A percentile compares a stretch with the other conserved stretches of the same genome.
These are phyloP conservation scores for Quercus tomentella DNA, from an alignment of 331 rosid species.

Conservation along the genomic window DNA sequence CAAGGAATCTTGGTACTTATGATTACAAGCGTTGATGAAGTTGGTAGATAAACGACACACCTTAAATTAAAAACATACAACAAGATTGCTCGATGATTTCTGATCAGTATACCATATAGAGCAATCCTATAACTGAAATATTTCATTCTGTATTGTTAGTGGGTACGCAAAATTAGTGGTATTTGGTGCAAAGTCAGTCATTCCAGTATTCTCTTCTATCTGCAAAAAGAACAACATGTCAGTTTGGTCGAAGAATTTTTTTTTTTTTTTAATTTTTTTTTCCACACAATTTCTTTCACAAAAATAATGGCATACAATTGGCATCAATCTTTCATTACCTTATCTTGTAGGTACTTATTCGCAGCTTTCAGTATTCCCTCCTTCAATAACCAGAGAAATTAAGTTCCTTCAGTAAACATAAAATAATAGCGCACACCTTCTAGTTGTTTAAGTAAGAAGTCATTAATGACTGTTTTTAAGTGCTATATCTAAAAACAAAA, in stretches of 20 bases:
- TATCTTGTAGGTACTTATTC: slow-evolving; percentile 66
- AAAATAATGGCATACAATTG: background rate
- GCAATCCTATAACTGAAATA: slow-evolving; percentile 39
- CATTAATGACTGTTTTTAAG: too few species aligned
- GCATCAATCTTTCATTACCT: slow-evolving; percentile 36
- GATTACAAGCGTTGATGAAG: background rate
- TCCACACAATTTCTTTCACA: background rate
- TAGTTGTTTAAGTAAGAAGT: too few species aligned
- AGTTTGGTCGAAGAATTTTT: background rate
- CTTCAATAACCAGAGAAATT: slow-evolving; percentile 30
- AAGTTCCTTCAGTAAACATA: too few species aligned
- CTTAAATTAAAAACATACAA: background rate
- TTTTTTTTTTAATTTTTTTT: background rate
- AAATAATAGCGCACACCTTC: too few species aligned
- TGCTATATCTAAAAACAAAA: too few species aligned
- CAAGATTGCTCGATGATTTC: background rate
- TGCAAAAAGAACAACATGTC: slow-evolving; percentile 20
- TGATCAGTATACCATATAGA: background rate
- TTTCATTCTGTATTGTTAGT: slow-evolving; percentile 45
- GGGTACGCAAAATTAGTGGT: slow-evolving; percentile 37
- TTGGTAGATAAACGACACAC: background rate
- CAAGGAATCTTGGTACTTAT: background rate
- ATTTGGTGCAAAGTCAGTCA: slow-evolving; percentile 37
- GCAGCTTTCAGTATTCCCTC: slow-evolving; percentile 75
- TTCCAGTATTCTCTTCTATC: slow-evolving; percentile 51